These are phyloP conservation scores for Hymenoscyphus infarciens DNA, from an alignment of 2,329 filamentous ascomycete genomes.

Conservation along the genomic window DNA sequence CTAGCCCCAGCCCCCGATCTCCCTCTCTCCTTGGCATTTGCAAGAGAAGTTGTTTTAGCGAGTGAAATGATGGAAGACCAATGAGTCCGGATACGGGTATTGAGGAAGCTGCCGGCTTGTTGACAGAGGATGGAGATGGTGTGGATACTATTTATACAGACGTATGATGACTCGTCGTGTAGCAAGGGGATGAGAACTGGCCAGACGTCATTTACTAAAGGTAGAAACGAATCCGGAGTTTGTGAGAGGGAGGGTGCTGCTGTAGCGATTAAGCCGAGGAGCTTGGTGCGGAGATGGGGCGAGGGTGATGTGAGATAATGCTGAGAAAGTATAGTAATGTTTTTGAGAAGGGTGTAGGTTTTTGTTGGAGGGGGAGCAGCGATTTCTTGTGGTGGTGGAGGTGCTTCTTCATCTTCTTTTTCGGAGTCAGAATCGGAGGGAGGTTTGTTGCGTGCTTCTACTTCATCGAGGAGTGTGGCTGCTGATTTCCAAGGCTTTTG, in stretches of 20 bases:
- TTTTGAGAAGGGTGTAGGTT: constrained; percentile 75
- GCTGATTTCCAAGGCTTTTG: constrained; percentile 36
- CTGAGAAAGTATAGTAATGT: constrained; percentile 79
- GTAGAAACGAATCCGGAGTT: constrained; percentile 81
- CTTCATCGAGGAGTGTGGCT: constrained; percentile 36
- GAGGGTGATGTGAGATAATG: constrained; percentile 87
- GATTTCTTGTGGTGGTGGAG: constrained; percentile 42
- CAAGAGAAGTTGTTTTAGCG: constrained; percentile 43
- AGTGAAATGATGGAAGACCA: constrained; percentile 59
- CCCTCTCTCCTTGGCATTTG: constrained; percentile 36
- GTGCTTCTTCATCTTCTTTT: constrained; percentile 19
- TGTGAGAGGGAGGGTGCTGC: constrained; percentile 68
- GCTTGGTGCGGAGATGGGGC: constrained; percentile 69
- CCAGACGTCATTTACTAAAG: constrained; percentile 88
- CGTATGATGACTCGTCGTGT: constrained; percentile 62
- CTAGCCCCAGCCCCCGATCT: constrained; percentile 39
- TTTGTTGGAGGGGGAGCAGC: constrained; percentile 66
- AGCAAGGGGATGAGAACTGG: constrained; percentile 70
- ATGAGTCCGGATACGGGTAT: constrained; percentile 67
- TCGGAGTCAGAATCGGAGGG: constrained; percentile 31
- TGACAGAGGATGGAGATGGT: constrained; percentile 66
- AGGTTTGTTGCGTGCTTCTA: constrained; percentile 28
- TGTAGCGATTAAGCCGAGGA: constrained; percentile 73
- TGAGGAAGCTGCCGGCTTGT: constrained; percentile 77
- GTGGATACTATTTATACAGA: constrained; percentile 67